These are phyloP conservation scores for Phytophthora syringae DNA, from an alignment of 352 stramenopile species.

Conservation along the genomic window DNA sequence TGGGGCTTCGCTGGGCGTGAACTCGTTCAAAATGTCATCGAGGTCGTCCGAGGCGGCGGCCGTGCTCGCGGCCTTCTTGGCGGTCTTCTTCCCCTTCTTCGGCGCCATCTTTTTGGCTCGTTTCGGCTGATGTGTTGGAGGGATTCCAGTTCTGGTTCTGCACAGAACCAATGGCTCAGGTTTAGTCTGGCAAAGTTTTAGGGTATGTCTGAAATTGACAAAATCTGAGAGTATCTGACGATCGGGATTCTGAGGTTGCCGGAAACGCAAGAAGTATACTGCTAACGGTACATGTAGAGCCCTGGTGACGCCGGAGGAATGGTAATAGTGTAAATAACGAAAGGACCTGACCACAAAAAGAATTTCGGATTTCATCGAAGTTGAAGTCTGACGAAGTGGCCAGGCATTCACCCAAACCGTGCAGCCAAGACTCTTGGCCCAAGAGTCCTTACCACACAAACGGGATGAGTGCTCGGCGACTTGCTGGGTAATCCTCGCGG, in stretches of 20 bases:
- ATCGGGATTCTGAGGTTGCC: too few relatives aligned
- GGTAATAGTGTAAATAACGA: background rate
- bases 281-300: background rate
- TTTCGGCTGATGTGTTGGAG: slow-evolving; percentile 9
- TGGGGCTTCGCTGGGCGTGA: slow-evolving; percentile 35
- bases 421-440: background rate
- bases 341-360: too few relatives aligned
- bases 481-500: slow-evolving; percentile 44
- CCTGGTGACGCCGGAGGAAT: background rate
- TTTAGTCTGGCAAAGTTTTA: background rate
- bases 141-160: slow-evolving; percentile 18
- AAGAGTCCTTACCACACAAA: slow-evolving; percentile 44
- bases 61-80: slow-evolving; percentile 52
- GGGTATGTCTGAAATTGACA: background rate
- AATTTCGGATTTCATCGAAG: background rate
- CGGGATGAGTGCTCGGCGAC: slow-evolving; percentile 46
- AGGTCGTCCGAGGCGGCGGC: slow-evolving; percentile 59
- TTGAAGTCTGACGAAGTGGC: too few relatives aligned
- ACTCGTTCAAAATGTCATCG: slow-evolving; percentile 82
- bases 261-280: background rate
- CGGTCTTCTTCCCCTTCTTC: slow-evolving; percentile 83
- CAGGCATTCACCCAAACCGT: too few relatives aligned
- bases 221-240: background rate
- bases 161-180: slow-evolving; percentile 40
- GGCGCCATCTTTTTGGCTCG: slow-evolving; percentile 61